Base-by-base conservation (phyloP, 805 yeast genomes). In the Myxozyma geophila region DNA sequence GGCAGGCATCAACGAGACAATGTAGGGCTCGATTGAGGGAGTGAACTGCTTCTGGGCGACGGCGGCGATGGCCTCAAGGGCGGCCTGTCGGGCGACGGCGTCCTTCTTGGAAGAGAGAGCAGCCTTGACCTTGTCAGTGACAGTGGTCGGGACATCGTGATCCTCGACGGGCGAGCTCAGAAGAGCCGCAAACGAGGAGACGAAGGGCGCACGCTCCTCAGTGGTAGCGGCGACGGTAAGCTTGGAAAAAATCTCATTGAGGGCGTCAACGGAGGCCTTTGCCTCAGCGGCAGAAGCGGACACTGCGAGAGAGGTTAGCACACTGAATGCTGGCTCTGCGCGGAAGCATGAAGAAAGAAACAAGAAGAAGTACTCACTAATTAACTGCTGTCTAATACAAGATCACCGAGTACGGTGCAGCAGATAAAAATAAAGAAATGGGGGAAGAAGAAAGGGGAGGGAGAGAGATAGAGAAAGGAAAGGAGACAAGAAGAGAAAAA, bases 161-260 rank as follows among this genome's bases (percentile, higher is more conserved):
- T 95, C 99, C 79, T 93, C 92, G 81, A 92, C 92, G 77, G 93
- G 90, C 73, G 97, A 96, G 82, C 93, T 93, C 80, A 95, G 85
- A 85, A 95, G 92, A 68, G 95, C 85, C 71, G 98, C 86, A 74
- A 95, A 90, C 78, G 90, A 90, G 74, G 88, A 79, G 76, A 97
- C 95, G 78, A 96, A 92, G 77, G 85, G 87, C 68, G 85, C 87
- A 79, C 92, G 87, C 77, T 86, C 87, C 75, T 91, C 97, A 51
- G 74, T 74, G 64, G 87, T 79, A 73, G 89, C 77, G 75, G 98
- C 96, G 78, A 95, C 90, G 77, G 93, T 81, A 77, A 95, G 86
- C 84, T 91, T 91, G 81, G 88, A 84, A 83, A 95, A 90, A 78
- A 95, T 89, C 83, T 95, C 97, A 78, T 88, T 83, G 80, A 93